A percentile compares a stretch with the other conserved stretches of the same genome.
These are phyloP conservation scores for Ramularia collo-cygni DNA, from an alignment of 2,329 filamentous ascomycete genomes.

Conservation along the genomic window DNA sequence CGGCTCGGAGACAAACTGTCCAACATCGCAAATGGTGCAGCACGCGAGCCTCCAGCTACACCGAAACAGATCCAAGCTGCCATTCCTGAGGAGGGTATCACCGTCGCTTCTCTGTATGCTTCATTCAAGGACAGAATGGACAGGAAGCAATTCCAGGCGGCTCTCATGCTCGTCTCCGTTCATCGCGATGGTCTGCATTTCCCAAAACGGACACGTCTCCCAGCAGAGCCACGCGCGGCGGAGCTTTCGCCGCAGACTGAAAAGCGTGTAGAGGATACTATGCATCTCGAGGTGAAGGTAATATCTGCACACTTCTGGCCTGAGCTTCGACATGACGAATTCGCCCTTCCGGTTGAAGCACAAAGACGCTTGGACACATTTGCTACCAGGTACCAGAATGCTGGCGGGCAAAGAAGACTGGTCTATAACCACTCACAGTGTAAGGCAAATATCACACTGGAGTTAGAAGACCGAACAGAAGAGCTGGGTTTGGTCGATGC, in stretches of 20 bases:
- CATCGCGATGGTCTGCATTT: conserved; percentile 25
- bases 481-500: conserved; percentile 64
- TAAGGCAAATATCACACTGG: conserved; percentile 66
- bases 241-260: conserved; percentile 4
- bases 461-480: conserved; percentile 72
- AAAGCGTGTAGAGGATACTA: not conserved
- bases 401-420: conserved; percentile 79
- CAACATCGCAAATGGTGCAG: not conserved
- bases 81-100: conserved; percentile 32
- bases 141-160: conserved; percentile 20
- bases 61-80: conserved; percentile 28
- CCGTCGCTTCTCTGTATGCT: conserved; percentile 26
- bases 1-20: conserved; percentile 24
- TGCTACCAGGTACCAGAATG: conserved; percentile 64
- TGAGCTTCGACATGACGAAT: conserved; percentile 62
- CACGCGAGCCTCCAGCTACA: conserved; percentile 17
- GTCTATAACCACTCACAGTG: conserved; percentile 81
- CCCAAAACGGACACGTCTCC: conserved; percentile 23
- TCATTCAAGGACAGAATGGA: conserved; percentile 24
- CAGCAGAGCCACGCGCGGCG: conserved; percentile 7
- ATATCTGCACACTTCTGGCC: conserved; percentile 94
- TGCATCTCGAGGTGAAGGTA: conserved; percentile 51
- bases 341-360: conserved; percentile 56
- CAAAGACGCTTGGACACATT: conserved; percentile 61
- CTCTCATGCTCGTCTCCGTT: conserved; percentile 23